Evolutionary conservation across 2,329 filamentous ascomycete species (phyloP).

Genomic region (Fusarium avenaceum): DNA sequence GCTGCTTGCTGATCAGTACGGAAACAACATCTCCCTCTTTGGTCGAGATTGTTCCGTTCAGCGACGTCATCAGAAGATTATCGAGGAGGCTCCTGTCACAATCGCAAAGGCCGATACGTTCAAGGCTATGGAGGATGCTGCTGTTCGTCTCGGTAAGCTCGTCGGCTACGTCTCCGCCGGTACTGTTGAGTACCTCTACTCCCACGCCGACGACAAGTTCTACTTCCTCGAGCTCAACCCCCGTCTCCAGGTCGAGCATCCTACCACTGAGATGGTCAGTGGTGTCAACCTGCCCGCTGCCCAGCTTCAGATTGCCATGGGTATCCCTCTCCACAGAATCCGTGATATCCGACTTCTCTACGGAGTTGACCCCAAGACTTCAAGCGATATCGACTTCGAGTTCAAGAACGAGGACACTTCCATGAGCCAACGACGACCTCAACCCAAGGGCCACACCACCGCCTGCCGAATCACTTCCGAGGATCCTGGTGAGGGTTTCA

Average conservation of each 20-base stretch:
- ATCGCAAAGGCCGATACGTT: constrained; percentile 92
- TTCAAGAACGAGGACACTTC: constrained; percentile 89
- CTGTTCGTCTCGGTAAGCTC: constrained; percentile 90
- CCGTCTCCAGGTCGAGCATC: constrained; percentile 99
- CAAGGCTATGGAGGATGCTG: constrained; percentile 95
- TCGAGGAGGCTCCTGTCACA: constrained; percentile 97
- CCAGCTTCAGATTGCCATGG: constrained; percentile 99
- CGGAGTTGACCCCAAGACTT: constrained; percentile 89
- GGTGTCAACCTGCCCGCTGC: constrained; percentile 97
- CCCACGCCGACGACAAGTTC: constrained; percentile 97
- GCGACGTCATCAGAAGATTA: constrained; percentile 99
- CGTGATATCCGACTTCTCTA: constrained; percentile 96
- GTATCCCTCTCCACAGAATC: constrained; percentile 93
- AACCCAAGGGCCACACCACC: constrained; percentile 96
- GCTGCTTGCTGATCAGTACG: constrained; percentile 97
- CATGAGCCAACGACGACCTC: constrained; percentile 87
- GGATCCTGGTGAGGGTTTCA: constrained; percentile 98
- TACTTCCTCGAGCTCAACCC: constrained; percentile 99
- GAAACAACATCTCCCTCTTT: constrained; percentile 99
- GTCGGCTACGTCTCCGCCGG: constrained; percentile 99
- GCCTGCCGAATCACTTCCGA: constrained; percentile 99
- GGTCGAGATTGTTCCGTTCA: constrained; percentile 99
- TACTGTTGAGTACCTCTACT: constrained; percentile 99
- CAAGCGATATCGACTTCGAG: constrained; percentile 93
- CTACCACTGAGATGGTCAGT: constrained; percentile 98